Conservation (phyloP, 352 stramenopile genomes). For the Phytophthora pini region DNA sequence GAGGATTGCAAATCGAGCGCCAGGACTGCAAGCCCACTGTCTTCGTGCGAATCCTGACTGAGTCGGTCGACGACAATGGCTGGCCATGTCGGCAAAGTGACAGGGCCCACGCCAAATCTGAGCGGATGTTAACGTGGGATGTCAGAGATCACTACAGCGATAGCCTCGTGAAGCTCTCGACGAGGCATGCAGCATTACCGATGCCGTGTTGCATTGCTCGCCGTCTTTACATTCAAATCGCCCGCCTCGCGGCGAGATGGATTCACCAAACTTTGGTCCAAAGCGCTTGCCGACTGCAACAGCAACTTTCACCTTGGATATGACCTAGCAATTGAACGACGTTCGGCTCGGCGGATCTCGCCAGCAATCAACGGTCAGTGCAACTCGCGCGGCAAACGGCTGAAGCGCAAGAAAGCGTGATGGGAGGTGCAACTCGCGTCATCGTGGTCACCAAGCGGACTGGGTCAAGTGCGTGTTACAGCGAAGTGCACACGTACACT, state of each 20-base stretch:
- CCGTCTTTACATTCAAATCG: constrained; percentile 19
- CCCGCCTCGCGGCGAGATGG: background rate
- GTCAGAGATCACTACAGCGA: background rate
- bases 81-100: background rate
- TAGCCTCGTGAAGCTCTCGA: background rate
- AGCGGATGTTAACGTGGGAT: constrained; percentile 6
- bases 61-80: constrained; percentile 5
- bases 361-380: constrained; percentile 20
- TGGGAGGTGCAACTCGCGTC: constrained; percentile 7
- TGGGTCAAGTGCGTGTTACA: constrained; percentile 1
- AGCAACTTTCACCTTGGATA: too few species aligned
- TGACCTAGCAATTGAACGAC: constrained; percentile 17
- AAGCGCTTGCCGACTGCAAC: background rate
- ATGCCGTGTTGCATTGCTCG: background rate
- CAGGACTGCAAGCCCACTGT: constrained; percentile 19
- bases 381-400: constrained; percentile 7
- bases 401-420: constrained; percentile 20
- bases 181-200: background rate
- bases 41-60: constrained; percentile 8
- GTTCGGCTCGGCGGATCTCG: constrained; percentile 1
- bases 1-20: constrained; percentile 23
- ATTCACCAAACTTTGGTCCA: constrained; percentile 6
- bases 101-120: constrained; percentile 3
- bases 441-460: constrained; percentile 13
- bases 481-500: too few species aligned